Percentiles rank a stretch among this genome's conserved stretches.
phyloP scores from a whole-genome alignment of 169 alveolate genomes.

The Amoebophrya sp. region DNA sequence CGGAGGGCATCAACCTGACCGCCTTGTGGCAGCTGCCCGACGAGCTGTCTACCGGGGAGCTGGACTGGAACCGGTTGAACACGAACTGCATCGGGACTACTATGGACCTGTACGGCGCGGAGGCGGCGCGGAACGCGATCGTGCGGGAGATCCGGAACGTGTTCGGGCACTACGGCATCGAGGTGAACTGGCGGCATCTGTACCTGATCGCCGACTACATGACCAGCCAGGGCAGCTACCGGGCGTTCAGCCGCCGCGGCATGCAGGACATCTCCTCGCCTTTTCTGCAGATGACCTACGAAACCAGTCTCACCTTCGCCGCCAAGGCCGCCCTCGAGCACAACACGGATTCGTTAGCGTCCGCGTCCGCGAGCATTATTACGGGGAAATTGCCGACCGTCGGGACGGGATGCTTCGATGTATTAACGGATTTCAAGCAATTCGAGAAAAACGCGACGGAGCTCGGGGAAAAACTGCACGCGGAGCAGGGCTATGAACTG shows the following conservation, averaged over 20 bases:
- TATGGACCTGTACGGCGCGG: conserved; percentile 90
- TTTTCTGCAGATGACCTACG: conserved; percentile 91
- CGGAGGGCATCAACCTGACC: conserved; percentile 75
- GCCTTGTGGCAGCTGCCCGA: conserved; percentile 46
- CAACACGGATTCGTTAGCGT: background rate
- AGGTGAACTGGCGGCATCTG: conserved; percentile 91
- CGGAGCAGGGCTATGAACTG: too few relatives aligned
- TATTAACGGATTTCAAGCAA: background rate
- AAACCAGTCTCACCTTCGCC: conserved; percentile 84
- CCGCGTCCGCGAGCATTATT: background rate
- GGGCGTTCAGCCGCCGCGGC: conserved; percentile 79
- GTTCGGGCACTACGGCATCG: conserved; percentile 92
- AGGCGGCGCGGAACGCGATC: conserved; percentile 93
- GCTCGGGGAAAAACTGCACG: too few relatives aligned
- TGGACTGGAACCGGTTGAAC: conserved; percentile 77
- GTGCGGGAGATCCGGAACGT: conserved; percentile 88
- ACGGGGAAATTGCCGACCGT: background rate
- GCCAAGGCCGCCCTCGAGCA: conserved; percentile 58
- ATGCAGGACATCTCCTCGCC: conserved; percentile 85
- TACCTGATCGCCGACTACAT: conserved; percentile 92
- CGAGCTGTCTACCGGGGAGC: conserved; percentile 57
- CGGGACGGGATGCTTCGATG: background rate
- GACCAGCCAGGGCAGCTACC: conserved; percentile 86
- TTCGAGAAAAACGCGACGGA: too few relatives aligned
- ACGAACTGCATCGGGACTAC: conserved; percentile 89